These are phyloP conservation scores for Brassica carinata DNA, from an alignment of 345 rosid genomes.

Conservation along the genomic window DNA sequence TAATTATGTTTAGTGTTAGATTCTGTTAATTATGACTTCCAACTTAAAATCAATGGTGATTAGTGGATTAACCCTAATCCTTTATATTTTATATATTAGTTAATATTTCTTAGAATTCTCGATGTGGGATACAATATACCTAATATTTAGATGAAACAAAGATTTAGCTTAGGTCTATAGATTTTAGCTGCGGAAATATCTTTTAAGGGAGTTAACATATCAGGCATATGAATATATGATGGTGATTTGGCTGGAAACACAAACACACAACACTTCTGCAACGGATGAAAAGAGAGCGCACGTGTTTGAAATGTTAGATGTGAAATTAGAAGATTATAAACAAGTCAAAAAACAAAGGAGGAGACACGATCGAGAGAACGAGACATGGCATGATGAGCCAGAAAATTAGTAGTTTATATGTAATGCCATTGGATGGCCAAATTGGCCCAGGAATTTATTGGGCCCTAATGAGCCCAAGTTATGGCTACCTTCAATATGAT, in stretches of 20 bases:
- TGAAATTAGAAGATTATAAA: background rate
- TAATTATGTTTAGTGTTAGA: too few relatives aligned
- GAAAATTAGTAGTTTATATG: background rate
- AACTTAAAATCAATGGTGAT: too few relatives aligned
- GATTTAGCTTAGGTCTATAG: too few relatives aligned
- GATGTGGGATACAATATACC: too few relatives aligned
- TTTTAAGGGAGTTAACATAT: background rate
- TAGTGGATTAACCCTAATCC: too few relatives aligned
- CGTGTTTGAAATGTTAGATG: conserved; percentile 3
- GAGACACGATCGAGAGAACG: background rate
- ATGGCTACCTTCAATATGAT: background rate
- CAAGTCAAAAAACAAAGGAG: background rate
- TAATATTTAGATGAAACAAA: too few relatives aligned
- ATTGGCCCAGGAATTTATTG: background rate
- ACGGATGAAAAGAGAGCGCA: background rate
- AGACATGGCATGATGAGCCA: background rate
- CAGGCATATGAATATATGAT: background rate
- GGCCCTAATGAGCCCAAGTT: background rate
- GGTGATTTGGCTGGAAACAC: conserved; percentile 7
- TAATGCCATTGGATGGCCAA: background rate
- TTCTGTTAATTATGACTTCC: too few relatives aligned
- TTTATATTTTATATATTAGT: too few relatives aligned
- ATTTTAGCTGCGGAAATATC: background rate
- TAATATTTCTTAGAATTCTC: too few relatives aligned
- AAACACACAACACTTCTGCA: background rate